Evolutionary conservation across 2,329 filamentous ascomycete species (phyloP), one percentile per base, ranked within the genome.

Genomic region (Graphiopsis chlorocephala): DNA sequence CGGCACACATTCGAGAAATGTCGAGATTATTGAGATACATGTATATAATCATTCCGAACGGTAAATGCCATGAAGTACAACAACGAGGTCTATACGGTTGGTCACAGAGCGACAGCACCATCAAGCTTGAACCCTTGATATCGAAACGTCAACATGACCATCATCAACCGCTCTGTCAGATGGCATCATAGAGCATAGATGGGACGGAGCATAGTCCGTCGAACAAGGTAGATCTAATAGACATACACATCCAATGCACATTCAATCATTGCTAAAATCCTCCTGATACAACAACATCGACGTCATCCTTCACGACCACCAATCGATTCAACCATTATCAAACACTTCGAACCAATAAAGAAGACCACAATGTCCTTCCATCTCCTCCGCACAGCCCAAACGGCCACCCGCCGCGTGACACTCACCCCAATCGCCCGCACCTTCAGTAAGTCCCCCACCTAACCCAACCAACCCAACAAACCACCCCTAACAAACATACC

Each of bases 101-200:
- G n/a, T n/a, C n/a, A n/a, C n/a, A n/a, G n/a, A n/a, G 38, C n/a
- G 7, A 45, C 8, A n/a, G n/a, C n/a, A 45, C 38, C 25, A n/a
- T 28, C 23, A 52, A 52, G 48, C 48, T 52, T 52, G 48, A 52
- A 29, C 48, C 48, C 48, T 52, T 52, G 48, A 52, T 28, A 52
- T 52, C 48, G 48, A 52, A 28, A 52, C 48, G 48, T 55, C 52
- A 55, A 55, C 28, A 55, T 25, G 52, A 55, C 52, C 52, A 55
- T 25, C 3, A 15, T 52, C 48, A 14, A 31, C 52, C 29, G 52
- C 47, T 31, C 28, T 14, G 28, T 23, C 28, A 14, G 28, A 55
- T 20, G 10, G 52, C 52, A 55, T 55, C 52, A 55, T 55, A 33
- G 52, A 28, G 23, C 5, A 23, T 55, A 31, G 8, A 35, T 15